phyloP scores from a whole-genome alignment of 2,329 filamentous ascomycete genomes.

The Phyllosticta citrichinensis region DNA sequence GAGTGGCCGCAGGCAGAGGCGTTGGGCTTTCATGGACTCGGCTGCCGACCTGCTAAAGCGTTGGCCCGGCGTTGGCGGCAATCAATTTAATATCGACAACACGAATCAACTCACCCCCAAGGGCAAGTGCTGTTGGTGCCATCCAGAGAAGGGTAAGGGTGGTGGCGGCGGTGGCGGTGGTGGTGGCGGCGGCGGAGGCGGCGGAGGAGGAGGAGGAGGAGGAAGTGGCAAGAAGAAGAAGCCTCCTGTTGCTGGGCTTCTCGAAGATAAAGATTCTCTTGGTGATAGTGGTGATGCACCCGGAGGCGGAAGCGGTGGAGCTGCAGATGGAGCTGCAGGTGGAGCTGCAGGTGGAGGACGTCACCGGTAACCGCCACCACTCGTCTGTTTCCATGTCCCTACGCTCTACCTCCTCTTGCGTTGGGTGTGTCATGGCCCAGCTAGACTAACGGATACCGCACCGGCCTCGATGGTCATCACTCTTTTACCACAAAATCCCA shows the following conservation, averaged over 20 bases:
- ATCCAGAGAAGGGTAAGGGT: background rate
- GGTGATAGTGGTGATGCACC: too few relatives aligned
- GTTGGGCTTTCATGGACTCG: too few relatives aligned
- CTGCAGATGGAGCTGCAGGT: too few relatives aligned
- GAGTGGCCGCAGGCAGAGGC: too few relatives aligned
- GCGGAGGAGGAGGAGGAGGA: too few relatives aligned
- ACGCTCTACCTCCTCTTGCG: background rate
- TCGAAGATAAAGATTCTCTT: too few relatives aligned
- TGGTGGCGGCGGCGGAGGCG: too few relatives aligned
- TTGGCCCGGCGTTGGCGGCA: background rate
- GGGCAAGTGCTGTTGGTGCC: background rate
- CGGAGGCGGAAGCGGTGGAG: too few relatives aligned
- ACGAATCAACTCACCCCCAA: background rate
- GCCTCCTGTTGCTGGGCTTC: too few relatives aligned
- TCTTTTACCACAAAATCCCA: background rate
- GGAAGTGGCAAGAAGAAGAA: too few relatives aligned
- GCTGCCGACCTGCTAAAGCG: background rate
- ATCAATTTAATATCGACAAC: background rate
- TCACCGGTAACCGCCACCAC: background rate
- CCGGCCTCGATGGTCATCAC: background rate
- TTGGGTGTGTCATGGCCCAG: background rate
- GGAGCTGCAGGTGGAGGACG: too few relatives aligned
- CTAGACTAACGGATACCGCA: background rate
- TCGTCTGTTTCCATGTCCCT: background rate
- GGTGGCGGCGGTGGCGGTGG: too few relatives aligned